Base-by-base conservation (phyloP, 257 asterid species). In the Rubia yunnanensis region DNA sequence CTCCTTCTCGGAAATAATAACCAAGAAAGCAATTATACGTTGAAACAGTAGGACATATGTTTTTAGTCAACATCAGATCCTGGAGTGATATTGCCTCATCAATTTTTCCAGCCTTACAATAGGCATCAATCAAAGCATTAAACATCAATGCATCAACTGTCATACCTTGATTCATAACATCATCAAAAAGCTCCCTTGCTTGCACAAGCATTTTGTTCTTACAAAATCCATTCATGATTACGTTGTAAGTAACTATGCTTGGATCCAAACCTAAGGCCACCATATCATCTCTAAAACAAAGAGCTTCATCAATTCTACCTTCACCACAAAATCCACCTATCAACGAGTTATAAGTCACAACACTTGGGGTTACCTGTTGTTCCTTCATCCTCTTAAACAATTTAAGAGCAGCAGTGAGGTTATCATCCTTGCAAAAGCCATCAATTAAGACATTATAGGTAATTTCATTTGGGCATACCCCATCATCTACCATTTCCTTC, bases 381-480 rank as follows among this genome's bases (percentile, higher is more conserved):
- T 56, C 83, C 70, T 70, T 77, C 95, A 89, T 84, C 78, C 86
- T 94, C 73, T 74, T 72, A 62, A 89, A 81, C 69, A 92, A n/a
- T 72, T 79, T 83, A 50, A 79, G n/a, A 38, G 88, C 78, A 7
- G 86, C 86, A 67, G 58, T 71, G 27, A 86, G 72, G 71, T 83
- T 84, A 70, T 71, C 91, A 77, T 87, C 95, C 83, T 84, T 92
- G 72, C 94, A 84, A 63, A 79, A 92, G 24, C 97, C 96, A 76
- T 83, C 81, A 34, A 89, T 89, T 10, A 92, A 82, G 59, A 62
- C 82, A 69, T 83, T 92, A 73, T 84, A 89, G 4, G 99, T 87
- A 69, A 88, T 71, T 28, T 74, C 83, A 62, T 77, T 85, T 0
- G 94, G 91, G 28, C 22, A 52, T 31, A 88, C 65, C 63, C 79